phyloP scores from a whole-genome alignment of 805 yeast species.

The Cyberlindnera galapagoensis region DNA sequence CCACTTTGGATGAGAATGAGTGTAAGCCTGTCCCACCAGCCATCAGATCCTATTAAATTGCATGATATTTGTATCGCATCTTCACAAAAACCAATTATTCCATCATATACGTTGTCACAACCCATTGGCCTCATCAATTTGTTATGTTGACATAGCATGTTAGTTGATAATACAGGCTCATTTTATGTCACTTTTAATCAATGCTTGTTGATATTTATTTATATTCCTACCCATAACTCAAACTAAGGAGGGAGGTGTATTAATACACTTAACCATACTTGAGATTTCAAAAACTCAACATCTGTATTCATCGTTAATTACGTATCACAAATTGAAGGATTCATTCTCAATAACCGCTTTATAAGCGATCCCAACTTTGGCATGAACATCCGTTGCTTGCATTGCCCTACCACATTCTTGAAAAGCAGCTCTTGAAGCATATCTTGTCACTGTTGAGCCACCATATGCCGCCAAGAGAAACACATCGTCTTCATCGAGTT shows the following conservation, averaged over 20 bases:
- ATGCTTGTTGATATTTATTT: conserved; percentile 4
- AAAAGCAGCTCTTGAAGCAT: conserved; percentile 61
- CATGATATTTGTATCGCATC: too few species aligned
- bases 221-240: conserved; percentile 1
- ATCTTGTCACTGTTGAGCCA: conserved; percentile 62
- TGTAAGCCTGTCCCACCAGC: conserved; percentile 97
- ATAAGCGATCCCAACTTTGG: conserved; percentile 58
- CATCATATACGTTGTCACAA: too few species aligned
- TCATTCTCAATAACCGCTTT: conserved; percentile 12
- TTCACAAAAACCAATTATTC: too few species aligned
- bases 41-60: conserved; percentile 75
- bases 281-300: too few species aligned
- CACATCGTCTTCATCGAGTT: conserved; percentile 25
- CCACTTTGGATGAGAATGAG: conserved; percentile 85
- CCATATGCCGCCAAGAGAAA: conserved; percentile 58
- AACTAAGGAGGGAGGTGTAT: too few species aligned
- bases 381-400: conserved; percentile 80
- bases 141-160: too few species aligned
- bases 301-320: not conserved
- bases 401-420: conserved; percentile 62
- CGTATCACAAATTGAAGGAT: conserved; percentile 1
- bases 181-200: too few species aligned
- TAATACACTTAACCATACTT: too few species aligned
- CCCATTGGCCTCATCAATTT: too few species aligned
- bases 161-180: too few species aligned